Evolutionary conservation across 306 rosid species (phyloP).

Genomic region (Quercus gilva): DNA sequence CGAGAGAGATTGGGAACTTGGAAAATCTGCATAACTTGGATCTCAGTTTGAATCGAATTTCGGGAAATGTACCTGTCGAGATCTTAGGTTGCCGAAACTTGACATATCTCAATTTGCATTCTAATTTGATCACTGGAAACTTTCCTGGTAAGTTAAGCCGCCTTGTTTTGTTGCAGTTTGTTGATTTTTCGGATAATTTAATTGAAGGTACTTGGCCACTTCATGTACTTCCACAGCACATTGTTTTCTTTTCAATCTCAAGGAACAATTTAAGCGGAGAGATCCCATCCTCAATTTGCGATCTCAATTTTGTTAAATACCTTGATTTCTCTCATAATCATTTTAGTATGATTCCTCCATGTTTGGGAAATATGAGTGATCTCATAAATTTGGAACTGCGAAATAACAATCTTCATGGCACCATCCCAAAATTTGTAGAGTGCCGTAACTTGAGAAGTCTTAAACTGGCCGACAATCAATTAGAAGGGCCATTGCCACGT

Average conservation of each 20-base stretch:
- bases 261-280: no score
- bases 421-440: no score
- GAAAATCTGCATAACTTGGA: constrained; percentile 57
- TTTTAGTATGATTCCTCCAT: no score
- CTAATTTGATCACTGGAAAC: constrained; percentile 57
- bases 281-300: fast-evolving
- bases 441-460: no score
- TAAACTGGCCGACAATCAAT: no score
- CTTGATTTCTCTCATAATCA: no score
- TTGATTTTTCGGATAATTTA: constrained; percentile 67
- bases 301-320: fast-evolving
- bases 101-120: constrained; percentile 63
- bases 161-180: constrained; percentile 57
- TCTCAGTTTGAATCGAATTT: constrained; percentile 48
- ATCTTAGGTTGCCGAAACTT: constrained; percentile 72
- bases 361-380: no score
- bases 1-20: constrained; percentile 66
- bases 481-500: no score
- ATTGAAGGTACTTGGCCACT: constrained; percentile 41
- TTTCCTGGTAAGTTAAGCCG: constrained; percentile 49
- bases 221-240: fast-evolving
- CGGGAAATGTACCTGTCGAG: constrained; percentile 49
- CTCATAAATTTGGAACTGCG: no score
- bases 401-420: no score
- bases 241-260: no score